A percentile compares a stretch with the other conserved stretches of the same genome.
Conservation (phyloP, 139 green algal genomes). For the Zygnema circumcarinatum region DNA sequence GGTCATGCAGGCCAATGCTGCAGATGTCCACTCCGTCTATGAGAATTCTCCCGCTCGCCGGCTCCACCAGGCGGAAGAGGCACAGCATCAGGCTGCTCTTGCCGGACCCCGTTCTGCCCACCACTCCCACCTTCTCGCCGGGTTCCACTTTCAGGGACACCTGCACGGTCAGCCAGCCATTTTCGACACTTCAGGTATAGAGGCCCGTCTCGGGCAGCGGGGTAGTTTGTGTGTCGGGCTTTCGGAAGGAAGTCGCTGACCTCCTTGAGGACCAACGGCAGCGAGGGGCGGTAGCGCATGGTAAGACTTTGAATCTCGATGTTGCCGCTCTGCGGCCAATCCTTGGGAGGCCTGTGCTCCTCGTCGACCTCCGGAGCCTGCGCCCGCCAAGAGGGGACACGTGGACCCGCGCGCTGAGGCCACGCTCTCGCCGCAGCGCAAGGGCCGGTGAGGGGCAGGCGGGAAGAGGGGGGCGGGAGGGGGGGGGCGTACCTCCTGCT, state of each 20-base stretch:
- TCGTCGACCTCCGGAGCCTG: conserved; percentile 47
- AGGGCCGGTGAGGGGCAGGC: no score
- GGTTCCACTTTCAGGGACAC: conserved; percentile 62
- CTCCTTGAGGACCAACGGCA: conserved; percentile 79
- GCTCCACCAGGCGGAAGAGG: conserved; percentile 78
- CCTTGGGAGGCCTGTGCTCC: conserved; percentile 22
- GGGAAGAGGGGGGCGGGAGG: no score
- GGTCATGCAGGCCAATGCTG: conserved; percentile 73
- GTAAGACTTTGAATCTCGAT: conserved; percentile 71
- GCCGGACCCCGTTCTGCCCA: conserved; percentile 76
- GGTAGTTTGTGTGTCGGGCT: no score
- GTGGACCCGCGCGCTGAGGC: no score
- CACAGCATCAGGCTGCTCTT: conserved; percentile 78
- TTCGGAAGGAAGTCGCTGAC: conserved; percentile 19
- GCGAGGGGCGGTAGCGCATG: conserved; percentile 82
- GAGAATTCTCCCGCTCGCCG: conserved; percentile 72
- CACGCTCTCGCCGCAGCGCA: no score
- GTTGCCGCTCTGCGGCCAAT: conserved; percentile 74
- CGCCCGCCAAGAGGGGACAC: no score
- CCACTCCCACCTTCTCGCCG: conserved; percentile 76
- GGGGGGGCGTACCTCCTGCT: conserved; percentile 49
- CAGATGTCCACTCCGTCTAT: conserved; percentile 89
- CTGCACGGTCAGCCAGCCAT: no score
- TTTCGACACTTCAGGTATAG: no score
- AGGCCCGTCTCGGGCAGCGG: no score